phyloP scores from a whole-genome alignment of 768 basidiomycete species.

The Boletus tomentosulus region DNA sequence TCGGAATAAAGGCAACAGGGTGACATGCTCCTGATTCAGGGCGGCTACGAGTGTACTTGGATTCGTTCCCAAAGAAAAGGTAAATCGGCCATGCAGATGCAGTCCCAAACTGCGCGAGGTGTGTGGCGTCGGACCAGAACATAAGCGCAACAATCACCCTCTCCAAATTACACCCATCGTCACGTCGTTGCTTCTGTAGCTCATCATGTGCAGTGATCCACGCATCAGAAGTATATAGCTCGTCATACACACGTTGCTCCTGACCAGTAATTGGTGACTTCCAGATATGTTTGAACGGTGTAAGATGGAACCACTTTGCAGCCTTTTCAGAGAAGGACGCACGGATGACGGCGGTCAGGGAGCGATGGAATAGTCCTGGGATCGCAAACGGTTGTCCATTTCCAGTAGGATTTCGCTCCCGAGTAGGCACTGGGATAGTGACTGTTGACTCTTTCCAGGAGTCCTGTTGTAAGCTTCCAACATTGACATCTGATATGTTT shows the following conservation, averaged over 20 bases:
- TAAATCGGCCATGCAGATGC: slow-evolving; percentile 8
- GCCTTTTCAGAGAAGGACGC: slow-evolving; percentile 4
- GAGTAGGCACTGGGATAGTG: slow-evolving; percentile 29
- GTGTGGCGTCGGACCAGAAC: slow-evolving; percentile 21
- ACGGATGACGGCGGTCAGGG: slow-evolving; percentile 14
- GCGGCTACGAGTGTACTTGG: background rate
- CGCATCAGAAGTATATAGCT: slow-evolving; percentile 23
- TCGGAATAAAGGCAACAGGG: background rate
- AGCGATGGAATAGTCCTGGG: slow-evolving; percentile 26
- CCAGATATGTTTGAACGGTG: slow-evolving; percentile 24
- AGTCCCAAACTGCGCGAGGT: slow-evolving; percentile 13
- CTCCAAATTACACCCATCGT: slow-evolving; percentile 14
- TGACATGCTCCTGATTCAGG: background rate
- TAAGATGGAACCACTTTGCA: slow-evolving; percentile 20
- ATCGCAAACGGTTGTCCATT: slow-evolving; percentile 19
- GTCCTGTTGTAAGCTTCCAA: background rate
- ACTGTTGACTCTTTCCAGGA: slow-evolving; percentile 15
- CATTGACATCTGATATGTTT: background rate
- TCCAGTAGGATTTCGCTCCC: slow-evolving; percentile 4
- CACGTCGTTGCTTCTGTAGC: slow-evolving; percentile 13
- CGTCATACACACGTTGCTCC: slow-evolving; percentile 17
- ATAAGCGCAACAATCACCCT: slow-evolving; percentile 14
- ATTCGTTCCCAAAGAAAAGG: slow-evolving; percentile 4
- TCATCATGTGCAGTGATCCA: slow-evolving; percentile 22
- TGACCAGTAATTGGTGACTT: slow-evolving; percentile 1